Evolutionary conservation across 2,329 filamentous ascomycete species (phyloP).

Genomic region (Venturia carpophila): DNA sequence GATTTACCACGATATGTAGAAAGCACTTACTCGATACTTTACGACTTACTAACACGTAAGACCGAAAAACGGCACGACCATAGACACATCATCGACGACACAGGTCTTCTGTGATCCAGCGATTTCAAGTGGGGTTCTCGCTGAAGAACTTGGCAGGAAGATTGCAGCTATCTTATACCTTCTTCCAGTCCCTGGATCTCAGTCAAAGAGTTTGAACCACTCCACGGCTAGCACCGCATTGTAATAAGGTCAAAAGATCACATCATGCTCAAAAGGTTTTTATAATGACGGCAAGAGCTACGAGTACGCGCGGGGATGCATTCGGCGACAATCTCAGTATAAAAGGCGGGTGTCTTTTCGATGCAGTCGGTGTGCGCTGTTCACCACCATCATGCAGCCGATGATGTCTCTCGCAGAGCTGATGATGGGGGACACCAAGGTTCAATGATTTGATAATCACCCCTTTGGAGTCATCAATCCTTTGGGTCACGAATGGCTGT

Average conservation of each 20-base stretch:
- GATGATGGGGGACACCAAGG: background rate
- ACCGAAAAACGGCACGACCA: background rate
- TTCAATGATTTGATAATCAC: background rate
- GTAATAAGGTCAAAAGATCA: background rate
- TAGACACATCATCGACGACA: conserved; percentile 2
- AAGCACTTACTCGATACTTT: no score
- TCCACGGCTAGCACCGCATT: background rate
- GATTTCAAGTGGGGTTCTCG: background rate
- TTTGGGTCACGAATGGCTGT: background rate
- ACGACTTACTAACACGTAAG: no score
- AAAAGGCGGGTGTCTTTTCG: no score
- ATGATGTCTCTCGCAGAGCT: background rate
- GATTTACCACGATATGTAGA: no score
- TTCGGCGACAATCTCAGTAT: no score
- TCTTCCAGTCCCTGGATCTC: no score
- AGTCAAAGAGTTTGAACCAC: background rate
- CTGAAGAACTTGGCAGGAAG: background rate
- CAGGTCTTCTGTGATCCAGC: background rate
- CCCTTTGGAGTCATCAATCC: background rate
- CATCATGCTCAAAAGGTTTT: no score
- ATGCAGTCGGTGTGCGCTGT: background rate
- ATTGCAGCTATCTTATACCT: background rate
- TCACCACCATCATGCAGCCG: background rate
- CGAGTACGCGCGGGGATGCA: no score
- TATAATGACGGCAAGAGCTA: no score